These are phyloP conservation scores for Naganishia sp. DNA, from an alignment of 1,284 basidiomycete species.

Conservation along the genomic window DNA sequence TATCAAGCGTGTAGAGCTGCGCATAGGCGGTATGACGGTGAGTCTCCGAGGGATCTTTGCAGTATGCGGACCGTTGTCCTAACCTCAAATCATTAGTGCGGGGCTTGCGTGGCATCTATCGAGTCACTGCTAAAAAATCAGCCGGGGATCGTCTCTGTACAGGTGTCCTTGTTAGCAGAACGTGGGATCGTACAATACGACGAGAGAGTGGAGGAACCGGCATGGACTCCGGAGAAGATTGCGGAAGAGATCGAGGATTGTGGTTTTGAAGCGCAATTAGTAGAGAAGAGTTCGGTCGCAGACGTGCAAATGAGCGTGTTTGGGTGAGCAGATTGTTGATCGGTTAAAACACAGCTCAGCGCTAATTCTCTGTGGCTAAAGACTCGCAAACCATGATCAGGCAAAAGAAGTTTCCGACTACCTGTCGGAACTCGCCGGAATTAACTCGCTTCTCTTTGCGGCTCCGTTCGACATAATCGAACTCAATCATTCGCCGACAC, in stretches of 20 bases:
- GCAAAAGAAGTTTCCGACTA: conserved; percentile 24
- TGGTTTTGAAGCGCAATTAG: conserved; percentile 53
- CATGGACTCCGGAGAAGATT: conserved; percentile 77
- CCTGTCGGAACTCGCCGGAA: conserved; percentile 70
- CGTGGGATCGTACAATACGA: conserved; percentile 89
- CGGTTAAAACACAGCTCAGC: no score
- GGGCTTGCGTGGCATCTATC: conserved; percentile 67
- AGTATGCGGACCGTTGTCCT: not conserved
- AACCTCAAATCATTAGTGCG: conserved; percentile 44
- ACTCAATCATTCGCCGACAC: conserved; percentile 71
- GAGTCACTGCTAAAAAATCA: conserved; percentile 84
- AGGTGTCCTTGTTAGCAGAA: conserved; percentile 92
- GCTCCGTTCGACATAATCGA: conserved; percentile 71
- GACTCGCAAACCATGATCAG: conserved; percentile 13
- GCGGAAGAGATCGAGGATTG: conserved; percentile 61
- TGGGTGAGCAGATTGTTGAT: conserved; percentile 40
- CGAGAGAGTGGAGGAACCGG: conserved; percentile 31
- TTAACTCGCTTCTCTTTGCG: conserved; percentile 70
- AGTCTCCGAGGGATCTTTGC: conserved; percentile 31
- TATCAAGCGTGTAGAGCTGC: conserved; percentile 45
- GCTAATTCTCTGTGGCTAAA: not conserved
- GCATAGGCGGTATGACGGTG: conserved; percentile 53
- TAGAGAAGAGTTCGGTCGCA: conserved; percentile 47
- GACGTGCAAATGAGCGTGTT: conserved; percentile 51
- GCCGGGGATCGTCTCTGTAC: conserved; percentile 79